Conservation (phyloP, 2,329 filamentous ascomycete genomes). For the Cadophora gregata region DNA sequence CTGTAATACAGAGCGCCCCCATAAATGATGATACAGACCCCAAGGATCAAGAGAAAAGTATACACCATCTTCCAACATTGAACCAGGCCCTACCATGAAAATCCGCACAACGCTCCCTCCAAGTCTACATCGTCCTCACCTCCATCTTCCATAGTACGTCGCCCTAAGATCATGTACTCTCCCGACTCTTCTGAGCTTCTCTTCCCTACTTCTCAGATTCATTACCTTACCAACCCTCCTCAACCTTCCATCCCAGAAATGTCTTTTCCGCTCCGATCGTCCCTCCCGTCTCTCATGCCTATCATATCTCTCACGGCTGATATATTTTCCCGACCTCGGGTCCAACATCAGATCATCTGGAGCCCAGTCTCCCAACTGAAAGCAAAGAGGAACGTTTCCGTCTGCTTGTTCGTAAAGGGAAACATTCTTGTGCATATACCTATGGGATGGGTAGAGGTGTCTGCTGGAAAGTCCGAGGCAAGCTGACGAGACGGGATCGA, state of each 20-base stretch:
- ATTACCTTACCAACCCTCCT: constrained; percentile 11
- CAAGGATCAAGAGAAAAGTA: too few species aligned
- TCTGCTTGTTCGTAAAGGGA: constrained; percentile 27
- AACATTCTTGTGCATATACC: constrained; percentile 30
- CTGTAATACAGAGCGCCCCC: too few species aligned
- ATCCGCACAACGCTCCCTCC: background rate
- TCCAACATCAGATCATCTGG: constrained; percentile 30
- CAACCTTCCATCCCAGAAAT: constrained; percentile 21
- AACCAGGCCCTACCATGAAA: too few species aligned
- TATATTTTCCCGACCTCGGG: constrained; percentile 29
- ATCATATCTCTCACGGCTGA: constrained; percentile 29
- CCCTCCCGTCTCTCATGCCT: constrained; percentile 21
- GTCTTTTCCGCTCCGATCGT: constrained; percentile 9
- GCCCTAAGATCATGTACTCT: constrained; percentile 10
- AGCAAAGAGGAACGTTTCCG: constrained; percentile 27
- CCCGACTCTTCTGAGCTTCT: constrained; percentile 19
- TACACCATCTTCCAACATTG: too few species aligned
- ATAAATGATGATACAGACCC: too few species aligned
- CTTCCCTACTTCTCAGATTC: constrained; percentile 4
- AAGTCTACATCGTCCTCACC: background rate
- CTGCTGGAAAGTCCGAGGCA: constrained; percentile 32
- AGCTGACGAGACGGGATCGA: constrained; percentile 33
- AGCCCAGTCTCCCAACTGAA: constrained; percentile 30
- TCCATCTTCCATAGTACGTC: constrained; percentile 11
- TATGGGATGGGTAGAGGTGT: constrained; percentile 32